Base-by-base conservation (phyloP, 2,329 filamentous ascomycete species). In the Talaromyces pinophilus region DNA sequence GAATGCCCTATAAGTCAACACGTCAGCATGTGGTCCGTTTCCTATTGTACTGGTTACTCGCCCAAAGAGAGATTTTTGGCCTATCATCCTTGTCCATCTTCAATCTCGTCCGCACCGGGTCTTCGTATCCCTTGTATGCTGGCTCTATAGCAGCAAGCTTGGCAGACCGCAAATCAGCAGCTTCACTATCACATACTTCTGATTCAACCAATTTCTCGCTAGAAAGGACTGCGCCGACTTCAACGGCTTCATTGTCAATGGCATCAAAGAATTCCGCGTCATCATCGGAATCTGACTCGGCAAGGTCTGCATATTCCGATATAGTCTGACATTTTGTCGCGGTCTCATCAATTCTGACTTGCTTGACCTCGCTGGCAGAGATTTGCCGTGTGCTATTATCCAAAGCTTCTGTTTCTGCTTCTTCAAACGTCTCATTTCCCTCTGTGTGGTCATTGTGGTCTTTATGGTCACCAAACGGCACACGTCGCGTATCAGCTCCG, bases 201-300 rank as follows among this genome's bases (percentile, higher is more conserved):
- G 83, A 81, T 48, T 83, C 80, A 50, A 82, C 79, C 38, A 81
- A 77, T 22, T 73, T 71, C n/a, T 73, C 72, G 54, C 85, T 78
- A 48, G 82, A 78, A 35, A 89, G 87, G 4, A 90, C 82, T 6
- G 96, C 88, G 62, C 79, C 74, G 5, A 78, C 77, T 71, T 96
- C 90, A 17, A 98, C 92, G 73, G 95, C 91, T 15, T 95, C 95
- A 50, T 93, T 92, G 77, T 96, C 95, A 5, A 99, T 90, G 8
- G 95, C 95, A 79, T 99, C 95, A 72, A 98, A 99, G 77, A 99
- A 99, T 75, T 98, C 94, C 40, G 92, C 91, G 62, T 97, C 92
- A 42, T 92, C 91, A 66, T 93, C 90, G 1, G 89, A 92, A 63
- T 94, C 93, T 0, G 84, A 85, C 62, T 87, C 88, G 8, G 92